Percentiles rank a stretch among this genome's conserved stretches.
These are phyloP conservation scores for Wilhelminamyces savonicus DNA, from an alignment of 805 yeast genomes.

Conservation along the genomic window DNA sequence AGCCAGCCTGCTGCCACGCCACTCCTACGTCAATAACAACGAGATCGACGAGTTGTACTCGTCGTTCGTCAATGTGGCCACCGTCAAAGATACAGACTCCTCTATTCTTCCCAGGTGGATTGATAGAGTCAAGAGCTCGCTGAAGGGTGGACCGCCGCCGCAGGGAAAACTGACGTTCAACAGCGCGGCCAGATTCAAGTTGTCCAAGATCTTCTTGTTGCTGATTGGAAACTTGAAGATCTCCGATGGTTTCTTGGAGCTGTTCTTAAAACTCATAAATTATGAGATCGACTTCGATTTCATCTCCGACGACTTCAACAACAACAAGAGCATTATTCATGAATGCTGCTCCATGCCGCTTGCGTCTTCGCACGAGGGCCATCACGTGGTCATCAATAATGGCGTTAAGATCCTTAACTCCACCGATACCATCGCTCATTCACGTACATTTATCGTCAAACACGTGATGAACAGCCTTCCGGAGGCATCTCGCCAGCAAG, in stretches of 20 bases:
- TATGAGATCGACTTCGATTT: conserved; percentile 53
- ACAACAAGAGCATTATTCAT: conserved; percentile 67
- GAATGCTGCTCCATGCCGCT: conserved; percentile 47
- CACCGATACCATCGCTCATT: conserved; percentile 30
- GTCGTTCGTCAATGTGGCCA: conserved; percentile 55
- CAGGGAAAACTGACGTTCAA: conserved; percentile 3
- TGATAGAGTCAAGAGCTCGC: conserved; percentile 27
- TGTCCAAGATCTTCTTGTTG: conserved; percentile 69
- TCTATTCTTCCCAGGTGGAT: conserved; percentile 32
- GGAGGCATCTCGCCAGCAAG: conserved; percentile 8
- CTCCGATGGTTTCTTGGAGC: conserved; percentile 52
- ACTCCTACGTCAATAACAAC: conserved; percentile 20
- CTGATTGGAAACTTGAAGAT: conserved; percentile 61
- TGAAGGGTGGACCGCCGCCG: conserved; percentile 5
- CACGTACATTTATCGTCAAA: conserved; percentile 30
- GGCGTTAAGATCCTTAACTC: conserved; percentile 37
- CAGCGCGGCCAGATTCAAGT: conserved; percentile 14
- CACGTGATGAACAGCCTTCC: conserved; percentile 21
- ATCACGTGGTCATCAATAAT: conserved; percentile 34
- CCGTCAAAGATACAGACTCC: conserved; percentile 31
- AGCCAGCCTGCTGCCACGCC: not conserved
- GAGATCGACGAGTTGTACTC: conserved; percentile 67
- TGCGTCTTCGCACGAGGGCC: conserved; percentile 24
- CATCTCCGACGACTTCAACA: conserved; percentile 54
- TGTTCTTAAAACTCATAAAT: conserved; percentile 38